phyloP scores from a whole-genome alignment of 78 protist genomes.

The Andalucia godoyi region DNA sequence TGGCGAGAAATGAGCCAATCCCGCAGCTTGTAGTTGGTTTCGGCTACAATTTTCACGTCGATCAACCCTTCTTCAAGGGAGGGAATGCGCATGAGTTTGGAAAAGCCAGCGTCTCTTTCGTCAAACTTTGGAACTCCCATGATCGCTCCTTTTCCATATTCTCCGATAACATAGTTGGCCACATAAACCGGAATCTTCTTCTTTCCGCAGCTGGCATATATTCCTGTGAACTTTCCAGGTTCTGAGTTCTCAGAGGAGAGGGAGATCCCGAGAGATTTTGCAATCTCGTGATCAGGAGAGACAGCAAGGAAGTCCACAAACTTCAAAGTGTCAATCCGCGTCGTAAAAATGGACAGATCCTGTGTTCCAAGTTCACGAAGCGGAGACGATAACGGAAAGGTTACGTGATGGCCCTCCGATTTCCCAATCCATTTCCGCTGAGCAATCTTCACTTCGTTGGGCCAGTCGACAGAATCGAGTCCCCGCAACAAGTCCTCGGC shows the following conservation, averaged over 20 bases:
- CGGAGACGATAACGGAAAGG: background rate
- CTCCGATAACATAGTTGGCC: conserved; percentile 48
- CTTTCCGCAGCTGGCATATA: background rate
- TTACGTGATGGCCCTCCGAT: conserved; percentile 33
- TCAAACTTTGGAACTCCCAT: conserved; percentile 89
- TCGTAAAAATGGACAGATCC: conserved; percentile 56
- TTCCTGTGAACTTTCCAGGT: background rate
- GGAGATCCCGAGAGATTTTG: too few relatives aligned
- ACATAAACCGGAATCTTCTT: conserved; percentile 39
- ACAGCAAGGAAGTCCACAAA: conserved; percentile 57
- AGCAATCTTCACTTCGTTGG: conserved; percentile 59
- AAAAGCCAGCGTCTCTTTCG: conserved; percentile 61
- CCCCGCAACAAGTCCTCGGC: conserved; percentile 20
- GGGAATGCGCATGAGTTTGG: conserved; percentile 35
- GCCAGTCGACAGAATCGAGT: conserved; percentile 62
- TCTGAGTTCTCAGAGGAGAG: background rate
- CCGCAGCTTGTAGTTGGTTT: conserved; percentile 51
- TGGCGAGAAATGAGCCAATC: conserved; percentile 92
- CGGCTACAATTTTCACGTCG: background rate
- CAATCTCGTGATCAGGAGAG: background rate
- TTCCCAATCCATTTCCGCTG: conserved; percentile 82
- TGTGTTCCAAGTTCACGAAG: background rate
- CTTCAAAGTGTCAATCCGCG: conserved; percentile 70
- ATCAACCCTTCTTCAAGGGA: conserved; percentile 14
- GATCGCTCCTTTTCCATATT: conserved; percentile 71